phyloP scores from a whole-genome alignment of 2,329 filamentous ascomycete species.

The Aspergillus terreus region DNA sequence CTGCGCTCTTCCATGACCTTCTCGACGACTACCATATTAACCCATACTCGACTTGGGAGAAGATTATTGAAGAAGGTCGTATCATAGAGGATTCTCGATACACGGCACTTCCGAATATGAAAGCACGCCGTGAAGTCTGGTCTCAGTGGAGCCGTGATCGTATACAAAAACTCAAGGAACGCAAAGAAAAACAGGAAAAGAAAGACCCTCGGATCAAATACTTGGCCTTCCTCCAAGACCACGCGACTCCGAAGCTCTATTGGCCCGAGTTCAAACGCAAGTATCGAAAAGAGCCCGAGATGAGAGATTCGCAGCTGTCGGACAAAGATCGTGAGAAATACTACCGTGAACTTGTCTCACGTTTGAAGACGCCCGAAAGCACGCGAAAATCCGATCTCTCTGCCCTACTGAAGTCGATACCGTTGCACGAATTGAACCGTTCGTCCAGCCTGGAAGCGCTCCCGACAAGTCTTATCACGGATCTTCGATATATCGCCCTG shows the following conservation, averaged over 20 bases:
- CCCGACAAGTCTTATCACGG: conserved; percentile 39
- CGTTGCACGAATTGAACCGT: conserved; percentile 37
- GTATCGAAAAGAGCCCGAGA: conserved; percentile 72
- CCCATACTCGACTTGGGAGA: conserved; percentile 90
- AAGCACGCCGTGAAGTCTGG: conserved; percentile 75
- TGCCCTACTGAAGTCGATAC: conserved; percentile 41
- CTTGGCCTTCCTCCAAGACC: conserved; percentile 72
- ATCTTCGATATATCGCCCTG: conserved; percentile 43
- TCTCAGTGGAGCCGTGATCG: conserved; percentile 77
- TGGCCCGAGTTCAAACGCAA: conserved; percentile 97
- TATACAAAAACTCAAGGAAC: conserved; percentile 68
- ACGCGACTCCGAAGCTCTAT: conserved; percentile 87
- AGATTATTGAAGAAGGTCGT: conserved; percentile 73
- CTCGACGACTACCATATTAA: conserved; percentile 78
- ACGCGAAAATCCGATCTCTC: conserved; percentile 46
- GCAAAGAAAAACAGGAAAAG: conserved; percentile 71
- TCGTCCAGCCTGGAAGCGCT: conserved; percentile 38
- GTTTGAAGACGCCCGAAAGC: conserved; percentile 44
- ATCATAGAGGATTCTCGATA: conserved; percentile 86
- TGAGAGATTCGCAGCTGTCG: conserved; percentile 51
- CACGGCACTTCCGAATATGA: conserved; percentile 76
- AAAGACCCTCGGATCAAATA: conserved; percentile 81
- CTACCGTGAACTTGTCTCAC: conserved; percentile 46
- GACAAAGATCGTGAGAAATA: conserved; percentile 49
- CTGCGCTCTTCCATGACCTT: conserved; percentile 76